phyloP scores from a whole-genome alignment of 345 rosid species.

The Euclidium syriacum region DNA sequence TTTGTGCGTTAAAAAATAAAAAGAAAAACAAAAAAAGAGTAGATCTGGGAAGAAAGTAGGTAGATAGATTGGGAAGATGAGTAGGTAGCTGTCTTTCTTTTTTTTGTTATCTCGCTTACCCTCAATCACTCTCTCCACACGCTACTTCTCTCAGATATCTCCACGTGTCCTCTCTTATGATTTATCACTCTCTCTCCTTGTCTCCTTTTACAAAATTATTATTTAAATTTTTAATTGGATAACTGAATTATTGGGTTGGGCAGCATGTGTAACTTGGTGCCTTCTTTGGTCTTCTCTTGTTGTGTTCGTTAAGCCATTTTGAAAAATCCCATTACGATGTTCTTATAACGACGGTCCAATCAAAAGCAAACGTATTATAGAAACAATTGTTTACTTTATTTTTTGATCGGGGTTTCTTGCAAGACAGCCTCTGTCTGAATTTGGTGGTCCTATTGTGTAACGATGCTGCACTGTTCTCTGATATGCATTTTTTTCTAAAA shows the following conservation, averaged over 20 bases:
- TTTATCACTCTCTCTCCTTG: constrained; percentile 6
- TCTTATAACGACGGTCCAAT: constrained; percentile 9
- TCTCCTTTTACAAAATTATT: background rate
- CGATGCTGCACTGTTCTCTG: too few species aligned
- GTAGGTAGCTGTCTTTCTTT: constrained; percentile 33
- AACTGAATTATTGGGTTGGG: constrained; percentile 27
- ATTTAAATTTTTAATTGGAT: constrained; percentile 18
- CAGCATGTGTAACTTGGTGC: constrained; percentile 2
- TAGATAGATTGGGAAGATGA: constrained; percentile 32
- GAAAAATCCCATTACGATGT: background rate
- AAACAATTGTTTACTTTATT: background rate
- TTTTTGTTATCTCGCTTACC: constrained; percentile 25
- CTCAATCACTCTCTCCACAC: constrained; percentile 31
- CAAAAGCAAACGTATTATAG: background rate
- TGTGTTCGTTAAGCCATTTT: constrained; percentile 10
- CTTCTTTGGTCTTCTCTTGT: constrained; percentile 3
- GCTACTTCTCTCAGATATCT: constrained; percentile 20
- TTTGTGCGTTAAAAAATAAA: background rate
- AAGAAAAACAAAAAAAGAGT: background rate
- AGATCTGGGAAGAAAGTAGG: constrained; percentile 34
- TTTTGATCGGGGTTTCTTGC: background rate
- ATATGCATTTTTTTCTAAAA: too few species aligned
- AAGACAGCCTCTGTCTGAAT: too few species aligned
- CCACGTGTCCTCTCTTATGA: constrained; percentile 24
- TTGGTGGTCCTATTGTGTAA: too few species aligned